Percentiles rank a stretch among this genome's conserved stretches.
phyloP scores from a whole-genome alignment of 108 stramenopile genomes.

The Nannochloropsis oceanica region DNA sequence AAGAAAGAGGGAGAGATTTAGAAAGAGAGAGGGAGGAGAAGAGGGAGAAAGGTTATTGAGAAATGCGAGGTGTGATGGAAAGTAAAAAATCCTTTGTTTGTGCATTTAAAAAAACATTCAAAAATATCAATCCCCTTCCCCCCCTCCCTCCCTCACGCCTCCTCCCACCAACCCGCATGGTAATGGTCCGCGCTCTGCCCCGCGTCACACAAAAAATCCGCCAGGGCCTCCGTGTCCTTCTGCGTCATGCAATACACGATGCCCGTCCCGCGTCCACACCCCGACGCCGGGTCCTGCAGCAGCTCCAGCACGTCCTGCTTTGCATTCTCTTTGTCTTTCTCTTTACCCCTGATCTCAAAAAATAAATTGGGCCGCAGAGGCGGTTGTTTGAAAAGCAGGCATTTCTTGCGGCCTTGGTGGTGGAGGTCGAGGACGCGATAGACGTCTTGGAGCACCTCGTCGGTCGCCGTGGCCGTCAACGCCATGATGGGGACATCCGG shows the following conservation, averaged over 20 bases:
- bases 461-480: constrained; percentile 84
- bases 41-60: no score
- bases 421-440: constrained; percentile 34
- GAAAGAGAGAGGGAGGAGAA: no score
- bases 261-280: constrained; percentile 31
- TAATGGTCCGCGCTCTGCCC: constrained; percentile 66
- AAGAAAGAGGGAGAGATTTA: no score
- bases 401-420: constrained; percentile 44
- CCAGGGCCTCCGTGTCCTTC: constrained; percentile 69
- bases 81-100: no score
- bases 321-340: constrained; percentile 39
- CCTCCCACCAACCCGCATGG: constrained; percentile 66
- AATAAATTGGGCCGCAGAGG: constrained; percentile 81
- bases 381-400: constrained; percentile 40
- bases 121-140: no score
- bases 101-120: no score
- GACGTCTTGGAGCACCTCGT: constrained; percentile 64
- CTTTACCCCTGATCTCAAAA: constrained; percentile 74
- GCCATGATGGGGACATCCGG: constrained; percentile 84
- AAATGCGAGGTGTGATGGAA: no score
- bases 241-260: constrained; percentile 77
- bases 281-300: constrained; percentile 43
- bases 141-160: no score
- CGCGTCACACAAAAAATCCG: constrained; percentile 50
- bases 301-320: constrained; percentile 56